phyloP scores from a whole-genome alignment of 2,329 filamentous ascomycete genomes.

The Diaporthe australafricana region DNA sequence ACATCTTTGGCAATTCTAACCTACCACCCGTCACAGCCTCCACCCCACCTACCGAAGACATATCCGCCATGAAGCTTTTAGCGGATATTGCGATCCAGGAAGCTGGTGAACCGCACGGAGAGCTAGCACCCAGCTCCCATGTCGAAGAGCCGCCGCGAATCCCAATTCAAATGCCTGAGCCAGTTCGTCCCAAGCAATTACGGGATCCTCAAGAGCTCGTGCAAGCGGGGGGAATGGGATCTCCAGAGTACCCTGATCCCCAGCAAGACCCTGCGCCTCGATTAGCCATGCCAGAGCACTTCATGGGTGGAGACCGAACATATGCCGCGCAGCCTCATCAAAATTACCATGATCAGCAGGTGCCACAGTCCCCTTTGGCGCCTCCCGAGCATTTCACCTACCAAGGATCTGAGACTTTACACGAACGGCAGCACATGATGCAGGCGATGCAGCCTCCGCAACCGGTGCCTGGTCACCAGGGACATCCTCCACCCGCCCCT shows the following conservation, averaged over 20 bases:
- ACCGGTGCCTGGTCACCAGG: conserved; percentile 19
- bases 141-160: conserved; percentile 32
- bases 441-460: conserved; percentile 36
- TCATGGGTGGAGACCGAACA: conserved; percentile 19
- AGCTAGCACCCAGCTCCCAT: not conserved
- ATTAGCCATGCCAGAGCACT: conserved; percentile 31
- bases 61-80: conserved; percentile 22
- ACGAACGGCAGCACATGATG: conserved; percentile 34
- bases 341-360: conserved; percentile 29
- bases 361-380: conserved; percentile 33
- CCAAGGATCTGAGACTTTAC: conserved; percentile 20
- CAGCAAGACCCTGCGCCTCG: conserved; percentile 31
- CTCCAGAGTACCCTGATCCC: conserved; percentile 32
- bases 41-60: conserved; percentile 33
- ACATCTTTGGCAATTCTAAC: conserved; percentile 53
- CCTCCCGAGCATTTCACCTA: conserved; percentile 33
- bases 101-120: not conserved
- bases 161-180: conserved; percentile 37
- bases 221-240: conserved; percentile 6
- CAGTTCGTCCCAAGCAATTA: conserved; percentile 34
- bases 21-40: conserved; percentile 41
- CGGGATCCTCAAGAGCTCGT: conserved; percentile 36
- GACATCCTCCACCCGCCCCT: not conserved
- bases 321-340: conserved; percentile 26
- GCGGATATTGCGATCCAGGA: conserved; percentile 27